Percentiles rank a stretch among this genome's conserved stretches.
These are phyloP conservation scores for Takakia lepidozioides DNA, from an alignment of 225 moss, liverwort and hornwort genomes.

Conservation along the genomic window DNA sequence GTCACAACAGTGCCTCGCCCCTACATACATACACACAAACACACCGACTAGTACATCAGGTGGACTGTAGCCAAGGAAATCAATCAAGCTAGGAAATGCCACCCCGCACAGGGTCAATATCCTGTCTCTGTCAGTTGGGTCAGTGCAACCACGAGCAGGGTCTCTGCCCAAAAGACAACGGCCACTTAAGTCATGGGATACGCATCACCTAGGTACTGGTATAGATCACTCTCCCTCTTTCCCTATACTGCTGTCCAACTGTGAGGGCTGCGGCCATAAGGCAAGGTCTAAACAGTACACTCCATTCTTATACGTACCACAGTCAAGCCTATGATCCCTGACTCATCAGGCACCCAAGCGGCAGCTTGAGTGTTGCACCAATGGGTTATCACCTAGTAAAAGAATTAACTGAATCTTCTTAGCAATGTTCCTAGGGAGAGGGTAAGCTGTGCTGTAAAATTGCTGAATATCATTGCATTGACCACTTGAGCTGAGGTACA, in stretches of 20 bases:
- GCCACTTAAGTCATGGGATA: no score
- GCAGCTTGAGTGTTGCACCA: neutral
- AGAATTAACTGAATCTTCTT: neutral
- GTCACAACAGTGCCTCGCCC: slow-evolving; percentile 92
- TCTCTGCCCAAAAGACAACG: no score
- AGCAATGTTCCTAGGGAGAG: no score
- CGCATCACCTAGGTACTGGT: no score
- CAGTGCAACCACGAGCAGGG: no score
- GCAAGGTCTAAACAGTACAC: no score
- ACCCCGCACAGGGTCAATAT: neutral
- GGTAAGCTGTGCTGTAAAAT: neutral
- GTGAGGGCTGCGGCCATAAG: no score
- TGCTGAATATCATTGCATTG: neutral
- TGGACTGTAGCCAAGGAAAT: no score
- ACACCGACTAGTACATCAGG: no score
- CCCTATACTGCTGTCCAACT: no score
- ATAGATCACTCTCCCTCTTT: no score
- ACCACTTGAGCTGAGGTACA: neutral
- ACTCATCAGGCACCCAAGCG: neutral
- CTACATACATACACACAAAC: slow-evolving; percentile 9
- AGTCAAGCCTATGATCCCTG: neutral
- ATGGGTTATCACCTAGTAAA: neutral
- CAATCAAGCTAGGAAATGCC: neutral
- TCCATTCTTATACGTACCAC: no score
- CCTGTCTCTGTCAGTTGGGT: neutral